Conservation (phyloP, 805 yeast species). For the Lipomyces orientalis region DNA sequence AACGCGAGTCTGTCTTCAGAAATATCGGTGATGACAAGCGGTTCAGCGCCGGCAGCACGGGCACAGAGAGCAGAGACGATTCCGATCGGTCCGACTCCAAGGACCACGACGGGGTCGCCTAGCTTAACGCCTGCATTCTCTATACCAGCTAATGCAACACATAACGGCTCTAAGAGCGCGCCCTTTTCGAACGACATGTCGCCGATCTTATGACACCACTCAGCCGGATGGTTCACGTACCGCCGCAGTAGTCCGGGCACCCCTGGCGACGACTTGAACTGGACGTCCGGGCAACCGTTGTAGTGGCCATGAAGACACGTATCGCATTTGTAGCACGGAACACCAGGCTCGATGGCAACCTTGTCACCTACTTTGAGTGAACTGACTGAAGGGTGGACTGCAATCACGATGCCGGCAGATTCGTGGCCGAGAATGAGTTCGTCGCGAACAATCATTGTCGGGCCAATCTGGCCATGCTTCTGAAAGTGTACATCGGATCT, state of each 20-base stretch:
- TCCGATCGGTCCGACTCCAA: slow-evolving; percentile 70
- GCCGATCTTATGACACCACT: slow-evolving; percentile 47
- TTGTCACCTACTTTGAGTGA: slow-evolving; percentile 58
- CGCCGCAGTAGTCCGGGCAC: slow-evolving; percentile 47
- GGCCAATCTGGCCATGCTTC: slow-evolving; percentile 66
- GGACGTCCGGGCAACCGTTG: slow-evolving; percentile 48
- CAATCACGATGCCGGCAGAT: slow-evolving; percentile 58
- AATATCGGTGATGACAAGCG: slow-evolving; percentile 58
- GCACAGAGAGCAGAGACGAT: slow-evolving; percentile 55
- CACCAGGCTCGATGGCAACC: slow-evolving; percentile 53
- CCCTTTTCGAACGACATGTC: slow-evolving; percentile 58
- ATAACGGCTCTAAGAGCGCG: slow-evolving; percentile 61
- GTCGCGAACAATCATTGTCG: slow-evolving; percentile 60
- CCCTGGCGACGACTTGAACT: slow-evolving; percentile 49
- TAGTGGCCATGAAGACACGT: slow-evolving; percentile 46
- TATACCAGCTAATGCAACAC: slow-evolving; percentile 61
- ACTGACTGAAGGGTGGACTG: slow-evolving; percentile 56
- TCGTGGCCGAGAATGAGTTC: slow-evolving; percentile 68
- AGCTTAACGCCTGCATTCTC: slow-evolving; percentile 54
- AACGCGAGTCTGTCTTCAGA: slow-evolving; percentile 53
- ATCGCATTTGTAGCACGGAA: slow-evolving; percentile 54
- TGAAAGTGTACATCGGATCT: slow-evolving; percentile 70
- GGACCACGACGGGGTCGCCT: slow-evolving; percentile 57
- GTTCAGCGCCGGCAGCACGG: slow-evolving; percentile 60
- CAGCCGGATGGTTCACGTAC: slow-evolving; percentile 48